A percentile compares a stretch with the other conserved stretches of the same genome.
phyloP scores from a whole-genome alignment of 1,139 yeast species.

The Hansenula lynferdii region DNA sequence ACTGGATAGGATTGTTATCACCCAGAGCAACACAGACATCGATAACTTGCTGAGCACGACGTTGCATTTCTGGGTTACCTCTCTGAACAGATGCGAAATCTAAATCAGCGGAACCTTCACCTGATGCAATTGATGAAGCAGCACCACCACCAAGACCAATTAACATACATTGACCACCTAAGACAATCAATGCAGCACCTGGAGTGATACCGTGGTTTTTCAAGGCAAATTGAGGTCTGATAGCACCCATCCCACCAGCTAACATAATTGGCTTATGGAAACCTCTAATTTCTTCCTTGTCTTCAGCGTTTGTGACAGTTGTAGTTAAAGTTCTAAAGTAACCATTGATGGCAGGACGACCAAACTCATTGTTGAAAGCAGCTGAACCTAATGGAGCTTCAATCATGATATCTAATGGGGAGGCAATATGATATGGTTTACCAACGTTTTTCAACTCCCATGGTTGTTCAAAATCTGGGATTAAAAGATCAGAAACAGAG shows the following conservation, averaged over 20 bases:
- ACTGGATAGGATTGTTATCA: conserved; percentile 79
- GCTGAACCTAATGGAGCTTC: conserved; percentile 99
- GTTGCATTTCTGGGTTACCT: conserved; percentile 99
- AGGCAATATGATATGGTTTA: conserved; percentile 89
- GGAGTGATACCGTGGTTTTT: conserved; percentile 88
- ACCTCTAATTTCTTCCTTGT: conserved; percentile 78
- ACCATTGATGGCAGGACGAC: conserved; percentile 96
- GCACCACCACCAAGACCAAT: conserved; percentile 99
- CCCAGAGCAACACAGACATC: conserved; percentile 90
- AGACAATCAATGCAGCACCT: conserved; percentile 86
- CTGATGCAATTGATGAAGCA: conserved; percentile 91
- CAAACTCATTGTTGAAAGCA: conserved; percentile 97
- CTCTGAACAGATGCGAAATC: conserved; percentile 99
- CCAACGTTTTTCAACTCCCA: conserved; percentile 89
- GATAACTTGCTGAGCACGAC: conserved; percentile 98
- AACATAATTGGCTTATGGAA: conserved; percentile 99
- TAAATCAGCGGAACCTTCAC: conserved; percentile 91
- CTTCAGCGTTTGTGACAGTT: conserved; percentile 54
- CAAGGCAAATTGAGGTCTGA: conserved; percentile 88
- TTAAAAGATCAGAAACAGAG: conserved; percentile 84
- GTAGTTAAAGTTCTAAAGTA: conserved; percentile 95
- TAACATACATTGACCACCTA: conserved; percentile 99
- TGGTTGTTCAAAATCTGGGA: conserved; percentile 84
- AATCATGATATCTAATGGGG: conserved; percentile 89
- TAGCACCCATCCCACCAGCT: conserved; percentile 99